phyloP scores from a whole-genome alignment of 2,329 filamentous ascomycete genomes.

The Trichoderma gracile region DNA sequence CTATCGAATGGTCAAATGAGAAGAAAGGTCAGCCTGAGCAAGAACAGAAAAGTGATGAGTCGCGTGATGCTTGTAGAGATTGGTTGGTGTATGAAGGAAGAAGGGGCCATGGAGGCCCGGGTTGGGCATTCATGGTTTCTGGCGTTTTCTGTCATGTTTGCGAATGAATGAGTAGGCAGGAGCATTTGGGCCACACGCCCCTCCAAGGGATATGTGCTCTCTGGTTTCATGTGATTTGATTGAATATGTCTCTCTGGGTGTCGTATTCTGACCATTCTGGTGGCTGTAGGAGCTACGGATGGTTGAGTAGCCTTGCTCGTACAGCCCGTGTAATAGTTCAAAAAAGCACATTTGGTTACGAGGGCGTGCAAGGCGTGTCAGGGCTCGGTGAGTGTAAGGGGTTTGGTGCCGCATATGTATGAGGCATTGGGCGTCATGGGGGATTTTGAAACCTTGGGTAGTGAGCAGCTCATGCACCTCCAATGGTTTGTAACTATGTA shows the following conservation, averaged over 20 bases:
- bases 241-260: no score
- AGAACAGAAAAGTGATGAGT: constrained; percentile 12
- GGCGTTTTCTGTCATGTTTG: neutral
- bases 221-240: no score
- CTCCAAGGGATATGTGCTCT: no score
- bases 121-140: constrained; percentile 8
- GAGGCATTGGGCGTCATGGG: neutral
- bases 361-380: neutral
- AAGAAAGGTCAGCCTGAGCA: neutral
- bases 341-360: neutral
- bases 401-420: neutral
- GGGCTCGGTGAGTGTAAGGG: constrained; percentile 9
- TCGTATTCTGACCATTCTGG: no score
- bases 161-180: neutral
- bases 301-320: neutral
- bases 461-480: no score
- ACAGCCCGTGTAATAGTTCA: no score
- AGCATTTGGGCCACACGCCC: neutral
- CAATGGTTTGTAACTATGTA: no score
- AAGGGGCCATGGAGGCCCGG: neutral
- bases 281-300: no score
- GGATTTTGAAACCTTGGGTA: no score
- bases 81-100: neutral
- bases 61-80: constrained; percentile 22
- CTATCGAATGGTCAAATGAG: constrained; percentile 5